Conservation (phyloP, 768 basidiomycete genomes). For the Lactifluus hygrophoroides region DNA sequence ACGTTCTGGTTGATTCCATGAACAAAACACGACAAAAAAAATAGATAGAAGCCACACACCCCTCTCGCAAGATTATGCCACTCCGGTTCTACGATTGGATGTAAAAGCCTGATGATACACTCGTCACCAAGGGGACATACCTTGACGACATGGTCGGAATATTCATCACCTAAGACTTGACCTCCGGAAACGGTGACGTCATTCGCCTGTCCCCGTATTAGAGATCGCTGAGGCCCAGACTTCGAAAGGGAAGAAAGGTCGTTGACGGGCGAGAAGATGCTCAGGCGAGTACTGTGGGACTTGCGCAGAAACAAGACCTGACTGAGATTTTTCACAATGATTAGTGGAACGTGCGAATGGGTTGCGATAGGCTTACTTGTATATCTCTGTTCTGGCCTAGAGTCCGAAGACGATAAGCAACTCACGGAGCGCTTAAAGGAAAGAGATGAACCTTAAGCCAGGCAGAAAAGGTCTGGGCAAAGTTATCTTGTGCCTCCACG, state of each 20-base stretch:
- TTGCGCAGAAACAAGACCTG: constrained; percentile 84
- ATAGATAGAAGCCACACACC: constrained; percentile 37
- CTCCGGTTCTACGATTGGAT: constrained; percentile 57
- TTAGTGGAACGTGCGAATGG: background rate
- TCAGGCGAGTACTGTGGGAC: constrained; percentile 68
- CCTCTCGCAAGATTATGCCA: constrained; percentile 89
- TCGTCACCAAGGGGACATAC: constrained; percentile 31
- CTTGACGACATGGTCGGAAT: constrained; percentile 89
- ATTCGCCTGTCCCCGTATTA: constrained; percentile 62
- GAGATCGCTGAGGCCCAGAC: constrained; percentile 48
- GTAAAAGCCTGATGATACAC: background rate
- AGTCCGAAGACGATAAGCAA: background rate
- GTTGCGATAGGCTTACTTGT: constrained; percentile 56
- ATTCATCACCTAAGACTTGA: constrained; percentile 89
- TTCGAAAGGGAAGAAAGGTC: constrained; percentile 80
- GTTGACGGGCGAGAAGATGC: constrained; percentile 86
- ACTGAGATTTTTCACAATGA: constrained; percentile 32
- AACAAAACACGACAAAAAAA: constrained; percentile 1
- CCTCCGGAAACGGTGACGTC: constrained; percentile 71
- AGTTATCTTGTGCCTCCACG: constrained; percentile 53
- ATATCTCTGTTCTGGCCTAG: constrained; percentile 78
- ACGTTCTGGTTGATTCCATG: constrained; percentile 40
- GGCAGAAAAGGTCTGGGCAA: constrained; percentile 65
- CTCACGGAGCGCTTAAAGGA: background rate
- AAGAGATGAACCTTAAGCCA: constrained; percentile 64